Percentiles rank a stretch among this genome's conserved stretches.
phyloP scores from a whole-genome alignment of 208 protist genomes.

The Trypanosoma boissoni region DNA sequence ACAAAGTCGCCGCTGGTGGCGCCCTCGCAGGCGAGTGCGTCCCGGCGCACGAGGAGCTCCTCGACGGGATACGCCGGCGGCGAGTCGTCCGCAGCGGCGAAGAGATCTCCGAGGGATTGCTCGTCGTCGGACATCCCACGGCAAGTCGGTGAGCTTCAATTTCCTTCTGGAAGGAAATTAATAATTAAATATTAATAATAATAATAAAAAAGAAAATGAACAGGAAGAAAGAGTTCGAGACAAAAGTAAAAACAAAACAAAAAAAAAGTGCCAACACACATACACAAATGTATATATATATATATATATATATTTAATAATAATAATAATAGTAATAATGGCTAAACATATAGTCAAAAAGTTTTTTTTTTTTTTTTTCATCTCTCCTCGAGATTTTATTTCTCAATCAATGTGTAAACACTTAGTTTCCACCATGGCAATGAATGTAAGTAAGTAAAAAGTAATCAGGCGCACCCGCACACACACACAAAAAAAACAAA shows the following conservation, averaged over 20 bases:
- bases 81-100: constrained; percentile 28
- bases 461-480: no score
- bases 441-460: no score
- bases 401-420: no score
- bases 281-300: background rate
- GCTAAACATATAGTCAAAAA: background rate
- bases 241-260: constrained; percentile 7
- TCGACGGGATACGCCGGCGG: constrained; percentile 53
- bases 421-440: no score
- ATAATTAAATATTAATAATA: constrained; percentile 2
- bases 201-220: constrained; percentile 2
- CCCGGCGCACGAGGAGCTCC: constrained; percentile 42
- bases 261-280: no score
- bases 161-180: background rate
- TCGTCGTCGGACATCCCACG: constrained; percentile 34
- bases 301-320: constrained; percentile 1
- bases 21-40: constrained; percentile 40
- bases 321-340: background rate
- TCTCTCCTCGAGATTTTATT: background rate
- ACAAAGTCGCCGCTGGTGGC: constrained; percentile 45
- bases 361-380: background rate
- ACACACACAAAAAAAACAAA: background rate
- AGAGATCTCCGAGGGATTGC: constrained; percentile 50
- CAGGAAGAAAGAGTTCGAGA: constrained; percentile 1
- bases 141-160: no score